Base-by-base conservation (phyloP, 2,329 filamentous ascomycete species). In the Aulographum hederae region DNA sequence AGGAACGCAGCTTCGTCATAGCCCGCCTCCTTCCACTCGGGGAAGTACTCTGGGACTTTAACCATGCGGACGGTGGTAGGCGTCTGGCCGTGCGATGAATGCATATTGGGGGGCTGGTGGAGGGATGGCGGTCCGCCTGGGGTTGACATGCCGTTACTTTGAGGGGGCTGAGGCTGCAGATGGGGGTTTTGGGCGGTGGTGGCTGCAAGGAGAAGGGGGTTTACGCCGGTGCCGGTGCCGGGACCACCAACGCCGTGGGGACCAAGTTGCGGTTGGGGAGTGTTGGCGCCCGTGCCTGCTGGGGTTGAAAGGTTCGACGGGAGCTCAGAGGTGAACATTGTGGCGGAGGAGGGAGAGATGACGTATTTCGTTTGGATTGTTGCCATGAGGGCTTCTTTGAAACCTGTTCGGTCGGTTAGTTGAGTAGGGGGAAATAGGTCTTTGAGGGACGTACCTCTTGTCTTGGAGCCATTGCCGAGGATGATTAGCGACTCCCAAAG, bases 291-390 rank as follows among this genome's bases (percentile, higher is more conserved):
- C 1, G 86, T 95, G 14, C 82, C 85, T 8, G 78, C 68, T 1
- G 89, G 89, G 0, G 89, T 95, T 18, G 80, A 84, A 48, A 94
- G 70, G 55, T 89, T 86, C 6, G 84, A 94, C 5, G 89, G 89
- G 23, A 95, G 73, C 54, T 98, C 89, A 15, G 84, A 93, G 21
- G 85, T 93, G 63, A 95, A 95, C 46, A 95, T 95, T 26, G 85
- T 94, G 31, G 82, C 84, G 1, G 82, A 86, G 18, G 78, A 85
- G 0, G 89, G 89, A 2, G 85, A 92, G 41, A 98, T 74, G 33
- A 94, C 68, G 52, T 93, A 89, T 40, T 85, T 84, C 30, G 75
- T 68, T 23, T 69, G 69, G 21, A 98, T 68, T 0, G 74, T 84
- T 43, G 78, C 68, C 23, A 95, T 52, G 30, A 98, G 73, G 41